These are phyloP conservation scores for Canavalia ensiformis DNA, from an alignment of 306 rosid genomes.

Conservation along the genomic window DNA sequence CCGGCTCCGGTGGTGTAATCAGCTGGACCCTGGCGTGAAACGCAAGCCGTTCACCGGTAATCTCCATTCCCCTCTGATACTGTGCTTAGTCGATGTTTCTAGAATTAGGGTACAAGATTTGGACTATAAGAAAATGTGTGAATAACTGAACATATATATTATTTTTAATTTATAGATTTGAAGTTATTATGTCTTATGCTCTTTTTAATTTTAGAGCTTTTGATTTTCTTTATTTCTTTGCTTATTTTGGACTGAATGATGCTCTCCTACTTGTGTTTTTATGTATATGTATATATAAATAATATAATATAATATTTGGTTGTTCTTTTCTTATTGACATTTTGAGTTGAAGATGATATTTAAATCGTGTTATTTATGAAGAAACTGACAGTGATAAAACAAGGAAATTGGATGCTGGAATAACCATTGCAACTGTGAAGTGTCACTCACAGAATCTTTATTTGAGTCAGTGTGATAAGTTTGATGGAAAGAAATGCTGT, in stretches of 20 bases:
- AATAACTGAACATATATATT: not conserved
- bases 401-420: not conserved
- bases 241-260: slow-evolving; percentile 29
- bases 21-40: slow-evolving; percentile 79
- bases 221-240: not conserved
- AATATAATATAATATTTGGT: too few relatives aligned
- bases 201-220: not conserved
- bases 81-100: slow-evolving; percentile 31
- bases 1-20: slow-evolving; percentile 93
- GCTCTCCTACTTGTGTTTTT: not conserved
- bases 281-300: not conserved
- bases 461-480: not conserved
- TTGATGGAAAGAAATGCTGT: not conserved
- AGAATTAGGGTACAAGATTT: slow-evolving; percentile 20
- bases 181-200: not conserved
- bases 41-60: slow-evolving; percentile 88
- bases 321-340: not conserved
- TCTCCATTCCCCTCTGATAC: not conserved
- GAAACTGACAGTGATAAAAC: not conserved
- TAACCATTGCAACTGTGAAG: not conserved
- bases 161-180: not conserved
- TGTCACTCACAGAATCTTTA: not conserved
- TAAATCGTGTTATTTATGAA: not conserved
- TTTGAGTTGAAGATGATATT: not conserved
- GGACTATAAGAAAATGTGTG: not conserved